These are phyloP conservation scores for Halteria grandinella DNA, from an alignment of 73 alveolate genomes.

Conservation along the genomic window DNA sequence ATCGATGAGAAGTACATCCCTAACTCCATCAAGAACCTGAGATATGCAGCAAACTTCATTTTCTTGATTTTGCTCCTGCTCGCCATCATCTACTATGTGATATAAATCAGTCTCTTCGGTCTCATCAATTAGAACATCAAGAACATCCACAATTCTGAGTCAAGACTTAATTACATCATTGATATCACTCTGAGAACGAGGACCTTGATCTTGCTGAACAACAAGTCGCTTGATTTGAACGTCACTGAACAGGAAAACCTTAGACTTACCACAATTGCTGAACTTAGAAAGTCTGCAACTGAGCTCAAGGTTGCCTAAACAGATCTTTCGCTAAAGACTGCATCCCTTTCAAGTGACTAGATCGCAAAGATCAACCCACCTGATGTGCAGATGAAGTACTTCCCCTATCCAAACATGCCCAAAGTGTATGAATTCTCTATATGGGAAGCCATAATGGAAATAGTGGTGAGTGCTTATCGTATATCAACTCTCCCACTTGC, in stretches of 20 bases:
- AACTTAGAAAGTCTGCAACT: constrained; percentile 18
- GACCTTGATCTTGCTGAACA: constrained; percentile 7
- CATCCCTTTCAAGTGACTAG: neutral
- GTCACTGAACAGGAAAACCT: neutral
- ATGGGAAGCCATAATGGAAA: constrained; percentile 58
- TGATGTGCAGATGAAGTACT: constrained; percentile 4
- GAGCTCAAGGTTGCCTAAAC: constrained; percentile 33
- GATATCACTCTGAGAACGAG: constrained; percentile 46
- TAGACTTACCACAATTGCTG: constrained; percentile 8
- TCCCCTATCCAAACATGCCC: constrained; percentile 43
- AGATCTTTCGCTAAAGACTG: constrained; percentile 25
- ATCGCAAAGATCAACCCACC: constrained; percentile 19
- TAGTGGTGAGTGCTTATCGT: constrained; percentile 41
- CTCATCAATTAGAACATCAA: constrained; percentile 34
- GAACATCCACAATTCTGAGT: constrained; percentile 46
- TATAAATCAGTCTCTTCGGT: constrained; percentile 9
- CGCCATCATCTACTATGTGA: constrained; percentile 16
- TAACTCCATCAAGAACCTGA: constrained; percentile 26
- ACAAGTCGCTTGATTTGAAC: constrained; percentile 3
- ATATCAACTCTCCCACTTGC: neutral
- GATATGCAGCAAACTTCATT: constrained; percentile 43
- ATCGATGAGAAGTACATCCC: constrained; percentile 63
- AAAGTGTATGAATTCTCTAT: constrained; percentile 9
- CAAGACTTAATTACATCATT: constrained; percentile 36
- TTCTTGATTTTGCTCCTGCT: constrained; percentile 16